phyloP scores from a whole-genome alignment of 2,329 filamentous ascomycete species.

The Epichloe hybrida region DNA sequence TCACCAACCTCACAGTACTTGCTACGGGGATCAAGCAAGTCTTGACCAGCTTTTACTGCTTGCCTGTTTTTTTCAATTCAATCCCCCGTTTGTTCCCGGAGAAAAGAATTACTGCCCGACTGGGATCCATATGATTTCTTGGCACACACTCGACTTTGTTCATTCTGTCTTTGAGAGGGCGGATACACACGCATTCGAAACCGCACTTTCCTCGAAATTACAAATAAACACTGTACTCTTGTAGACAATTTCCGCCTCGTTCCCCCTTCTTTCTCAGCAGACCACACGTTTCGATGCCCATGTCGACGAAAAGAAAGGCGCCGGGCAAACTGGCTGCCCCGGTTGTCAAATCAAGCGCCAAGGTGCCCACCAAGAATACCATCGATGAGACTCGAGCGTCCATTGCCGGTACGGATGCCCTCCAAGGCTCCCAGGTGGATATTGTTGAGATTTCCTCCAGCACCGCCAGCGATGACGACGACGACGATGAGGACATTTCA shows the following conservation, averaged over 20 bases:
- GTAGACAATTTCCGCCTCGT: not conserved
- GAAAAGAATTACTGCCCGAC: not conserved
- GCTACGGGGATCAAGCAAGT: not conserved
- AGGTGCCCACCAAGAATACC: slow-evolving; percentile 32
- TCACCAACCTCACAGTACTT: not conserved
- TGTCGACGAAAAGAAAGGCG: slow-evolving; percentile 50
- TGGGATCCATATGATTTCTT: not conserved
- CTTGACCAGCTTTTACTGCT: not conserved
- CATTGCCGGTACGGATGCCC: slow-evolving; percentile 31
- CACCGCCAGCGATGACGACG: slow-evolving; percentile 35
- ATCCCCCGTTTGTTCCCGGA: not conserved
- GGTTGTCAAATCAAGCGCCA: slow-evolving; percentile 38
- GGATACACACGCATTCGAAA: slow-evolving; percentile 2
- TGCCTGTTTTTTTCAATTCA: not conserved
- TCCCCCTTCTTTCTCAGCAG: not conserved
- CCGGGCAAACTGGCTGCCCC: slow-evolving; percentile 43
- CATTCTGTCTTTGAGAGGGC: not conserved
- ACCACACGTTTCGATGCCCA: slow-evolving; percentile 17
- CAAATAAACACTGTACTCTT: not conserved
- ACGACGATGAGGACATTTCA: slow-evolving; percentile 31
- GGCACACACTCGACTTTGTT: not conserved
- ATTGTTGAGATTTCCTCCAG: slow-evolving; percentile 47
- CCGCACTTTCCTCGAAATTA: not conserved
- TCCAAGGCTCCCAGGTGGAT: slow-evolving; percentile 25
- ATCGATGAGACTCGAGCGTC: slow-evolving; percentile 46